Base-by-base conservation (phyloP, 2,329 filamentous ascomycete species). In the Fusarium marasasianum region DNA sequence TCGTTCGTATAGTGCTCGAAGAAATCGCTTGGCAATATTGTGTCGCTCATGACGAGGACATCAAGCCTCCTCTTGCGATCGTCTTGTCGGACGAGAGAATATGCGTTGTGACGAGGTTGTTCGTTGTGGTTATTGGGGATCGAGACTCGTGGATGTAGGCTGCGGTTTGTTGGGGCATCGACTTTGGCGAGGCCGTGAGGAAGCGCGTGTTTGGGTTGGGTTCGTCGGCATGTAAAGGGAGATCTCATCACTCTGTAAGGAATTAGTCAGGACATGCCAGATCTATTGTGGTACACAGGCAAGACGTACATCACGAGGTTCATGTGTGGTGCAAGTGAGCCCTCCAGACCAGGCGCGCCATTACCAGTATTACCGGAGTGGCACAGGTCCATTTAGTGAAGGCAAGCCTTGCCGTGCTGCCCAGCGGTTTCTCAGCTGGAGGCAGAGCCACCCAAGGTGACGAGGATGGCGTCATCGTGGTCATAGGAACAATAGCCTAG, bases 401-500 rank as follows among this genome's bases (percentile, higher is more conserved):
- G 20, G 1, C 14, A 29, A n/a, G 20, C 51, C 20, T 0, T 7
- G 33, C 5, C 18, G 2, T 54, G 11, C 5, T 6, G 20, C 20
- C 31, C 33, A 9, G 10, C 13, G 10, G 17, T 26, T 12, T 38
- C 10, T 3, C 20, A 15, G 6, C 3, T 1, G 20, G 20, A n/a
- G 14, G 14, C 20, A 29, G 24, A 14, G 5, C 20, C 4, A 11
- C 6, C 24, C 10, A 18, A 26, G 7, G 24, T 1, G 10, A 29
- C 5, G 20, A 26, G 5, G 4, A 54, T 22, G 8, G 1, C 5
- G 4, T 12, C 35, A 18, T 26, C 35, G 8, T 22, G 14, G 18
- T 17, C 13, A 17, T 5, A 13, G 5, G 14, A 5, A 15, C 22
- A 5, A 24, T 8, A 12, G 14, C n/a, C 2, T 1, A 3, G 18